phyloP scores from a whole-genome alignment of 2,329 filamentous ascomycete species.

The Ploettnerulaceae sp. region DNA sequence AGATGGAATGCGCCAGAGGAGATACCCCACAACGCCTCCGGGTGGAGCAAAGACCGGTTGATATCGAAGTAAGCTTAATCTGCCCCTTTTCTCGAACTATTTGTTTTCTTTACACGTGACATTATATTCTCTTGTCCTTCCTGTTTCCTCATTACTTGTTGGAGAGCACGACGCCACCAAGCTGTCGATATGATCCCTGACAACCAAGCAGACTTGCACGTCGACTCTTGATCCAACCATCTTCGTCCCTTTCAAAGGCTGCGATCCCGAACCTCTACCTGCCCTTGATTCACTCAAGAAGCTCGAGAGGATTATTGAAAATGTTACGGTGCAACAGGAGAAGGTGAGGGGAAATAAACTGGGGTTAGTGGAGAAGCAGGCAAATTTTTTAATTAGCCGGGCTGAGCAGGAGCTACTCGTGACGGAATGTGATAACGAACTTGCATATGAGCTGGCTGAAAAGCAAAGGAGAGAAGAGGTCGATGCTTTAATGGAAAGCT shows the following conservation, averaged over 20 bases:
- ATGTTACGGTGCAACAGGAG: slow-evolving; percentile 24
- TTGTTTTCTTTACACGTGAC: not conserved
- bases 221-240: slow-evolving; percentile 16
- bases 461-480: slow-evolving; percentile 25
- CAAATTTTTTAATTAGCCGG: slow-evolving; percentile 8
- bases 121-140: not conserved
- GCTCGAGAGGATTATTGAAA: slow-evolving; percentile 21
- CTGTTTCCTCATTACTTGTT: not conserved
- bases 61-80: slow-evolving; percentile 1
- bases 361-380: slow-evolving; percentile 14
- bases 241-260: slow-evolving; percentile 26
- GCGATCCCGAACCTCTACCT: slow-evolving; percentile 4
- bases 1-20: not conserved
- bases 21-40: not conserved
- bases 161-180: not conserved
- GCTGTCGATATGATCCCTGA: not conserved
- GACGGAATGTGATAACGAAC: slow-evolving; percentile 6
- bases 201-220: slow-evolving; percentile 6
- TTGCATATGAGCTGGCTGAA: not conserved
- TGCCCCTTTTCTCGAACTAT: not conserved
- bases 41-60: not conserved
- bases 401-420: slow-evolving; percentile 16
- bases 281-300: slow-evolving; percentile 12
- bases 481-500: slow-evolving; percentile 37
- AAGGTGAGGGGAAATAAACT: slow-evolving; percentile 24